Percentiles rank a stretch among this genome's conserved stretches.
phyloP scores from a whole-genome alignment of 2,329 filamentous ascomycete species.

The Boeremia exigua region DNA sequence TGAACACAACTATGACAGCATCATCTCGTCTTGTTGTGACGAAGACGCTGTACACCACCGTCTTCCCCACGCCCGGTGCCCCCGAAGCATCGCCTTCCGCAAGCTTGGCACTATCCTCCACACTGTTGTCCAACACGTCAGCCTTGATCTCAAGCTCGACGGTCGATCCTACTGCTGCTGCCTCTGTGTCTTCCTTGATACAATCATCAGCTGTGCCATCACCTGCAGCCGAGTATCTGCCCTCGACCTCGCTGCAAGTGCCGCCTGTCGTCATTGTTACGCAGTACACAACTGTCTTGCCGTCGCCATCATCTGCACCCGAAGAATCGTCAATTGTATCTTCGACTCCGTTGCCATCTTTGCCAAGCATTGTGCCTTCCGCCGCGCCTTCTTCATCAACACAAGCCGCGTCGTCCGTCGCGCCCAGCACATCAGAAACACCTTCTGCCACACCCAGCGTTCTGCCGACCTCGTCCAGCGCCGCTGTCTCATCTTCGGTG shows the following conservation, averaged over 20 bases:
- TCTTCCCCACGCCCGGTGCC: constrained; percentile 23
- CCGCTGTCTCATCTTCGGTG: background rate
- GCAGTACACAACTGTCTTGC: constrained; percentile 34
- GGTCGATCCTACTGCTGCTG: background rate
- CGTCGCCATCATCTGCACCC: constrained; percentile 7
- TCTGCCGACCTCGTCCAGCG: background rate
- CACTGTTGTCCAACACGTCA: background rate
- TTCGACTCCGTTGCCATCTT: background rate
- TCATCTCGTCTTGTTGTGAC: constrained; percentile 28
- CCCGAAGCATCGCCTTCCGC: constrained; percentile 7
- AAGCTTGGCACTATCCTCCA: constrained; percentile 2
- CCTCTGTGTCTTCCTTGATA: background rate
- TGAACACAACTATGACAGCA: constrained; percentile 19
- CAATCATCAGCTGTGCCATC: constrained; percentile 3
- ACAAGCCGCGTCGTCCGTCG: background rate
- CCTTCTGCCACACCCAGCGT: background rate
- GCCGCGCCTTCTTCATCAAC: constrained; percentile 1
- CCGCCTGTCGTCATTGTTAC: constrained; percentile 42
- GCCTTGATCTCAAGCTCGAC: constrained; percentile 3
- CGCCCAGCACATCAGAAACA: background rate
- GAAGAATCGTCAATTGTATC: constrained; percentile 1
- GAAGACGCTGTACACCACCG: constrained; percentile 38
- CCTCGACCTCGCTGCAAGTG: constrained; percentile 23
- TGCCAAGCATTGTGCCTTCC: background rate
- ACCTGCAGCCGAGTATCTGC: constrained; percentile 5